Percentiles rank a stretch among this genome's conserved stretches.
These are phyloP conservation scores for Gracilaria domingensis DNA, from an alignment of 23 red algal genomes.

Conservation along the genomic window DNA sequence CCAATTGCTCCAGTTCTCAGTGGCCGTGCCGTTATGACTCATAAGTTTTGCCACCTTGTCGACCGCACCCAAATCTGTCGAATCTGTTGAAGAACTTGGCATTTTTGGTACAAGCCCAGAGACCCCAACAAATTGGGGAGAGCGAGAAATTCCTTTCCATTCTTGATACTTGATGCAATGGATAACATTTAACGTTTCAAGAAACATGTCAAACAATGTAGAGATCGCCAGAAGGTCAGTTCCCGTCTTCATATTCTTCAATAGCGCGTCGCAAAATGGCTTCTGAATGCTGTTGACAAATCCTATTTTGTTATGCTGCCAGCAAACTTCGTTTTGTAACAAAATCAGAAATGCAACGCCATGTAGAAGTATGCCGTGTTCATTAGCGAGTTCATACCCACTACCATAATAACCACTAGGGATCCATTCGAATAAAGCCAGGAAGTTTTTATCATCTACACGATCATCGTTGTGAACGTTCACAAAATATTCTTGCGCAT, in stretches of 20 bases:
- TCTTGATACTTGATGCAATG: conserved; percentile 15
- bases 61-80: not conserved
- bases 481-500: conserved; percentile 1
- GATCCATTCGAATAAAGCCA: conserved; percentile 10
- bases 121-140: conserved; percentile 15
- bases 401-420: conserved; percentile 43
- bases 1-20: conserved; percentile 36
- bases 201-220: conserved; percentile 1
- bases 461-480: conserved; percentile 6
- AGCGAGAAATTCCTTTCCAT: conserved; percentile 14
- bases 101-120: conserved; percentile 9
- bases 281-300: conserved; percentile 26
- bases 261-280: conserved; percentile 11
- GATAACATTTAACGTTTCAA: conserved; percentile 40
- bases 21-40: not conserved
- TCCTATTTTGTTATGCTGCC: conserved; percentile 22
- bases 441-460: conserved; percentile 29
- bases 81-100: not conserved
- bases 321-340: conserved; percentile 45
- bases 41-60: not conserved
- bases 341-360: conserved; percentile 45
- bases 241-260: conserved; percentile 5
- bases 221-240: conserved; percentile 13
- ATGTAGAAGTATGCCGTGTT: conserved; percentile 31
- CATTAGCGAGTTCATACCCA: conserved; percentile 59